Evolutionary conservation across 768 basidiomycete species (phyloP), one percentile per base, ranked within the genome.

Genomic region (Xerocomellus intermedius): DNA sequence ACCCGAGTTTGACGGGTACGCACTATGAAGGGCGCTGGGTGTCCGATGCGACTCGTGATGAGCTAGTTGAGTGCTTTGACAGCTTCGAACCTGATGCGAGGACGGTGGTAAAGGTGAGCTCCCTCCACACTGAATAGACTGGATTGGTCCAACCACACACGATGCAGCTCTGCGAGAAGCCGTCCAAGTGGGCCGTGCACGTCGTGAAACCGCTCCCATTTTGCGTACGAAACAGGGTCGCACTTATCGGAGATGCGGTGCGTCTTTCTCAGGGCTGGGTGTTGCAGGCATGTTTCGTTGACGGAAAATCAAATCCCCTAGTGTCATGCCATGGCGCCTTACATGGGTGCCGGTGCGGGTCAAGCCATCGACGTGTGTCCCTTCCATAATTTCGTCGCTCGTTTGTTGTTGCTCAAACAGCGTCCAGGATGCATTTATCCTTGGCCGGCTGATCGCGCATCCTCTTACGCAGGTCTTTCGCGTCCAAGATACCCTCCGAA

Each of bases 181-280:
- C 75, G 1, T 73, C 69, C 36, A 75, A 66, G 61, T 82, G 80
- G 78, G 74, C 75, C 4, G 60, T 83, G 32, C 75, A 79, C 48
- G 68, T 69, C 30, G 61, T 83, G 28, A 71, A 71, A 14, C 71
- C 72, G 9, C 65, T 83, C 9, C 71, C 74, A 0, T 71, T 70
- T 5, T 80, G 71, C 44, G 73, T 74, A 3, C 66, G 61, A 17
- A 73, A 73, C 10, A 66, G 71, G 6, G 75, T 82, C 0, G 75
- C 74, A 7, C 69, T 85, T 9, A 64, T 79, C 4, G 82, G 82
- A 8, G 83, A 84, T 59, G 75, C 82, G 16, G 78, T 79, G 47
- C 44, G 72, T 57, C 21, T 28, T 16, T 16, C 28, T 49, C 8
- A 4, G 21, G 8, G 9, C 1, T 4, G 6, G 2, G 2, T 12